Evolutionary conservation across 1,284 basidiomycete species (phyloP).

Genomic region (Stereum hirsutum): DNA sequence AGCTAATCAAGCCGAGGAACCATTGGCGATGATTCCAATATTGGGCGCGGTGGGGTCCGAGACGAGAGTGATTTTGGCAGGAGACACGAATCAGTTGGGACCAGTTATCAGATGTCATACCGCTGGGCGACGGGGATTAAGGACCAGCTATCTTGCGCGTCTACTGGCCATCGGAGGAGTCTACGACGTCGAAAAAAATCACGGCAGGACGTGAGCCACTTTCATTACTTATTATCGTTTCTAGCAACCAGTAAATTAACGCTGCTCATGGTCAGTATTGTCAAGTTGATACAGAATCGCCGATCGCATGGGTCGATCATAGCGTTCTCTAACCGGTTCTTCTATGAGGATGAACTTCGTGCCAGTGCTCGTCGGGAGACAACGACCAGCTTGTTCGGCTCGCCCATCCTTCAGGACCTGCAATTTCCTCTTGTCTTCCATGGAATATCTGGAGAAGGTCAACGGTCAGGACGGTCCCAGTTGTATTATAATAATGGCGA

Average conservation of each 20-base stretch:
- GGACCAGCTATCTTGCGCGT: constrained; percentile 46
- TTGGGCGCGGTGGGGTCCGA: constrained; percentile 38
- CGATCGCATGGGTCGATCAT: constrained; percentile 49
- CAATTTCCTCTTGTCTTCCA: constrained; percentile 41
- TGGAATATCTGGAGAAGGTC: constrained; percentile 31
- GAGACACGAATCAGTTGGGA: constrained; percentile 55
- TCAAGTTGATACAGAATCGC: constrained; percentile 46
- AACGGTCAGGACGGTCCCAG: constrained; percentile 32
- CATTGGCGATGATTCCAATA: constrained; percentile 47
- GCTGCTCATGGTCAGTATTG: constrained; percentile 24
- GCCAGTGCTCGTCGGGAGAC: constrained; percentile 27
- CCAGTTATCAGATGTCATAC: constrained; percentile 47
- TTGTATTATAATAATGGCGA: constrained; percentile 42
- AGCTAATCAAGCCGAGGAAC: constrained; percentile 42
- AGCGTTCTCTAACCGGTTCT: constrained; percentile 44
- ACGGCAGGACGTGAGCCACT: constrained; percentile 31
- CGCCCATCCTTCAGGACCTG: constrained; percentile 21
- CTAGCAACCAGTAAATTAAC: neutral
- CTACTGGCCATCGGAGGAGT: constrained; percentile 34
- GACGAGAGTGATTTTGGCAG: constrained; percentile 50
- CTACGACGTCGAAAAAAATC: constrained; percentile 30
- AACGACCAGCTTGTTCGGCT: constrained; percentile 26
- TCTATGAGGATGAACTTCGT: constrained; percentile 43
- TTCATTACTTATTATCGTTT: neutral
- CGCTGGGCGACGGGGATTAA: constrained; percentile 40